These are phyloP conservation scores for Penicillium lividum DNA, from an alignment of 495 filamentous ascomycete species.

Conservation along the genomic window DNA sequence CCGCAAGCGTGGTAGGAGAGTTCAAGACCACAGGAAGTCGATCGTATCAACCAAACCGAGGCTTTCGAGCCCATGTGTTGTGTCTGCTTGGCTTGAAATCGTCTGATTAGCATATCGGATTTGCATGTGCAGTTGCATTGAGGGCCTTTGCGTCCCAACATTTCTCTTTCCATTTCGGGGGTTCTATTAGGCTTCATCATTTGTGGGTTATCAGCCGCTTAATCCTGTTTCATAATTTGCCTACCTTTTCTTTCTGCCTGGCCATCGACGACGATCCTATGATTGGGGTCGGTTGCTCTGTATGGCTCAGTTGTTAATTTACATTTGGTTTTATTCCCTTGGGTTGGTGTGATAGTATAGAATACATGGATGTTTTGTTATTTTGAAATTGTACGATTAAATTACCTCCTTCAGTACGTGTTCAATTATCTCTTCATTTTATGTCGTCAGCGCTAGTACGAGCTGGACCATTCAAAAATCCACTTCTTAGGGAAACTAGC, in stretches of 20 bases:
- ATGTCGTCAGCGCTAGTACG: neutral
- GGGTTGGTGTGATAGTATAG: neutral
- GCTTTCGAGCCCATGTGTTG: constrained; percentile 1
- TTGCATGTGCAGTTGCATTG: constrained; percentile 14
- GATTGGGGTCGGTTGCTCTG: neutral
- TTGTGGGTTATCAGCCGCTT: neutral
- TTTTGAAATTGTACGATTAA: neutral
- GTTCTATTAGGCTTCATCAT: neutral
- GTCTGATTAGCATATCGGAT: constrained; percentile 6
- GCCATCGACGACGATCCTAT: neutral
- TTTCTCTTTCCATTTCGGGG: neutral
- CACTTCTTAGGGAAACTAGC: no score
- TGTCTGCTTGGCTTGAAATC: constrained; percentile 10
- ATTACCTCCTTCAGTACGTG: no score
- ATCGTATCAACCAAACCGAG: constrained; percentile 7
- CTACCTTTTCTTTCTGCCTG: neutral
- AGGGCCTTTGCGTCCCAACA: constrained; percentile 1
- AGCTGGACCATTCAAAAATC: no score
- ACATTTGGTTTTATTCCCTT: neutral
- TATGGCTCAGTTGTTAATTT: neutral
- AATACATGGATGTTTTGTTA: neutral
- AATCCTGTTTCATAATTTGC: neutral
- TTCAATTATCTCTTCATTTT: neutral
- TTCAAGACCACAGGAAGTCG: neutral
- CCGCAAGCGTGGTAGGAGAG: neutral